Evolutionary conservation across 2,329 filamentous ascomycete species (phyloP), one percentile per base, ranked within the genome.

Genomic region (Nothophaeocryptopus gaeumannii): DNA sequence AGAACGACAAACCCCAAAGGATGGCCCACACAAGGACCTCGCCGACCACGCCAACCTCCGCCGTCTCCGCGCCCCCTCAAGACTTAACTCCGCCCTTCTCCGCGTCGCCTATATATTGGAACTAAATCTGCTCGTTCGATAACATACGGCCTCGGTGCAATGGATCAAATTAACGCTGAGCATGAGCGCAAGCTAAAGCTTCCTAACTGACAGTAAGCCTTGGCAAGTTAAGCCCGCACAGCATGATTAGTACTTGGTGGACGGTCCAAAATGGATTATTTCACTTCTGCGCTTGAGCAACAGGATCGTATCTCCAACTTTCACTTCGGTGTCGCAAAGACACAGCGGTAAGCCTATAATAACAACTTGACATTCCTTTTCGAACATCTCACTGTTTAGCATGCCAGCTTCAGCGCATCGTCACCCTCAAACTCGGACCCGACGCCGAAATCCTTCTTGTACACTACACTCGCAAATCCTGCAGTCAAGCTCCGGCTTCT

Each of bases 381-480:
- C 20, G 7, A 26, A 26, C 20, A 26, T 26, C 3, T 26, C 4
- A 7, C 20, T 26, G 7, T 4, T 7, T 26, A 26, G 4, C 20
- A 26, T 7, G 7, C 20, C 20, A 26, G 20, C 20, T 26, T 26
- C 20, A 4, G 20, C 20, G 7, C 20, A 7, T 48, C 38, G 20
- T 48, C 12, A 49, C 39, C 2, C 32, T 49, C 36, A 42, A 16
- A 9, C 39, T 43, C 15, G 39, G 46, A 11, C 3, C 14, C 2
- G 29, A 13, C 5, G 12, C 14, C 35, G 32, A 37, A 41, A 2
- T 39, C 20, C 20, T 50, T 26, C 13, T 38, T 5, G 26, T 50
- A 3, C 51, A 50, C 33, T 50, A 3, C 51, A 50, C 33, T 42
- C 50, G 34, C 14, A n/a, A 2, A 13, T 46, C 42, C 20, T 50